Base-by-base conservation (phyloP, 202 grass and related monocot species). In the Setaria italica region DNA sequence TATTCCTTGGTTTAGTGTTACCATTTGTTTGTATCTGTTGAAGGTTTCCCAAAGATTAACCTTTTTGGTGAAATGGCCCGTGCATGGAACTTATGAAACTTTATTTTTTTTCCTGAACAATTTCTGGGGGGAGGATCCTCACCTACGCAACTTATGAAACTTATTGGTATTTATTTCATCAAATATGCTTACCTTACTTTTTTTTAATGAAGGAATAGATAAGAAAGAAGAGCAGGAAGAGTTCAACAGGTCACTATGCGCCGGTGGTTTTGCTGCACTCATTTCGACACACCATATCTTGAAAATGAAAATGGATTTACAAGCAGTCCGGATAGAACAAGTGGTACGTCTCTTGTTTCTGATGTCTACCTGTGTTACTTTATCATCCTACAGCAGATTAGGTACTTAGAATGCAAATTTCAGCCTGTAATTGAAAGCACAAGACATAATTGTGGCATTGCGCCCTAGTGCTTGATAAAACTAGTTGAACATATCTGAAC, bases 221-320 rank as follows among this genome's bases (percentile, higher is more conserved):
- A 50, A 49, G 11, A 13, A 30, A 43, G 78, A 56, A 43, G 39
- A 71, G 33, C 59, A 69, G 87, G 86, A 62, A 71, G 77, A 43
- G 42, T 17, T 70, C 1, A 2, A 7, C 55, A 55, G 57, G 43
- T 41, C 80, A 87, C 7, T 4, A 89, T 97, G 87, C 89, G 94
- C 46, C 87, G 87, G 32, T 97, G 94, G 94, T 66, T 97, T 57
- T 97, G 94, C 87, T 94, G 94, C 73, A 84, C 72, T 74, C 80
- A 86, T 46, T 21, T 97, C 20, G 94, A 89, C 59, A 82, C 89
- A 5, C 60, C 81, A 0, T 94, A 90, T 70, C 39, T 87, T 0
- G 87, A 83, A 43, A 72, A 86, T 35, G 82, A 83, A 57, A 79
- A 91, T 57, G 91, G 88, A 71, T 76, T 77, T 41, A 69, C 59